phyloP scores from a whole-genome alignment of 495 filamentous ascomycete genomes.

The Xylaria telfairii region DNA sequence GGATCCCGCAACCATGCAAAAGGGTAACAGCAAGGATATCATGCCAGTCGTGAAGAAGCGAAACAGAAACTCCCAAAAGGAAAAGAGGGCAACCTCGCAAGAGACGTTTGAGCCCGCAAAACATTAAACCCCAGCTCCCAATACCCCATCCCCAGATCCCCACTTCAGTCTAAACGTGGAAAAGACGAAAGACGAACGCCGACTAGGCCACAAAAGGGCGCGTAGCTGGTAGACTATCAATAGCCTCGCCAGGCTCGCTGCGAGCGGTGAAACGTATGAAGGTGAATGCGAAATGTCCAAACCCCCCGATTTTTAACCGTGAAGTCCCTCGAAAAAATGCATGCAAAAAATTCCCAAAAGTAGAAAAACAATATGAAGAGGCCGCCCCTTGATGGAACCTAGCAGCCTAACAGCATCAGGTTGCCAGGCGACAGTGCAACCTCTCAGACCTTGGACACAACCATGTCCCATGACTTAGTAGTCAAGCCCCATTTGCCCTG shows the following conservation, averaged over 20 bases:
- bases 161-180: slow-evolving; percentile 30
- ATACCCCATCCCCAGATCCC: slow-evolving; percentile 7
- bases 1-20: slow-evolving; percentile 23
- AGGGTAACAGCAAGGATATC: slow-evolving; percentile 29
- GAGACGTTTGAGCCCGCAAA: slow-evolving; percentile 29
- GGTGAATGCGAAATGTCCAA: slow-evolving; percentile 23
- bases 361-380: background rate
- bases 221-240: background rate
- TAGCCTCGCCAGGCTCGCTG: background rate
- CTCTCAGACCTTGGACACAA: background rate
- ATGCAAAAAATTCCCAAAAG: background rate
- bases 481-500: background rate
- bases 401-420: background rate
- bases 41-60: slow-evolving; percentile 39
- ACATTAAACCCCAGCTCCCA: slow-evolving; percentile 21
- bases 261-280: slow-evolving; percentile 3
- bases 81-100: slow-evolving; percentile 29
- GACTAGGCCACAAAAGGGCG: slow-evolving; percentile 6
- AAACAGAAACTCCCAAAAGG: slow-evolving; percentile 16
- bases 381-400: background rate
- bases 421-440: background rate
- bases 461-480: background rate
- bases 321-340: background rate
- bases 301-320: slow-evolving; percentile 5
- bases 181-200: slow-evolving; percentile 21